Conservation (phyloP, 345 rosid species). For the Hibiscus trionum region DNA sequence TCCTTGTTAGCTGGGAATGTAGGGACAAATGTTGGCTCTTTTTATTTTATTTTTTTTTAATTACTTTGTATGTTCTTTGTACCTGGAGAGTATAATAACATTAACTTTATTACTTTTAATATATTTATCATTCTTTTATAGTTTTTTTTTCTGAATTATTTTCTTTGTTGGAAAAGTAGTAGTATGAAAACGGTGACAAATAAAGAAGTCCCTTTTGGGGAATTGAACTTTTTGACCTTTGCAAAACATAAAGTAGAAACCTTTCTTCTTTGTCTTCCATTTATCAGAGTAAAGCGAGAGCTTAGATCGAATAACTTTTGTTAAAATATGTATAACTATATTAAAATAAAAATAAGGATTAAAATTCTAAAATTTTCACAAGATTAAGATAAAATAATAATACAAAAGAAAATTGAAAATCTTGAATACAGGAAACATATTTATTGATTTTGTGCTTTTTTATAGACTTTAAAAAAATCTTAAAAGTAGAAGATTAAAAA, state of each 20-base stretch:
- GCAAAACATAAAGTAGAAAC: constrained; percentile 22
- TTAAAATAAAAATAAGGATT: too few relatives aligned
- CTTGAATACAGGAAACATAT: too few relatives aligned
- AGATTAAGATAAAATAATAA: too few relatives aligned
- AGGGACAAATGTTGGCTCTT: constrained; percentile 14
- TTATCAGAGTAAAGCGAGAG: too few relatives aligned
- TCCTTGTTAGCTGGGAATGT: constrained; percentile 21
- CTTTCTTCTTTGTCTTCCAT: constrained; percentile 21
- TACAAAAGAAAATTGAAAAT: too few relatives aligned
- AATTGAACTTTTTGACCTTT: constrained; percentile 54
- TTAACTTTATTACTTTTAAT: neutral
- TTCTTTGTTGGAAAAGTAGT: neutral
- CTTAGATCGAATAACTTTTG: too few relatives aligned
- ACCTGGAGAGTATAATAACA: neutral
- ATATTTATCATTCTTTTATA: too few relatives aligned
- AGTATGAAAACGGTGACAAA: constrained; percentile 24
- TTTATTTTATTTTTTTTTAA: neutral
- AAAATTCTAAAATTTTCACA: too few relatives aligned
- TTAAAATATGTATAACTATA: too few relatives aligned
- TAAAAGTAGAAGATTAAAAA: too few relatives aligned
- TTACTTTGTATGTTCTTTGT: neutral
- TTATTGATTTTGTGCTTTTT: constrained; percentile 7
- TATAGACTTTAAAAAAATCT: constrained; percentile 20
- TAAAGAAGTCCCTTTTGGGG: constrained; percentile 32
- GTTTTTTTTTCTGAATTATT: neutral